A percentile compares a stretch with the other conserved stretches of the same genome.
These are phyloP conservation scores for Salix koriyanagi DNA, from an alignment of 345 rosid species.

Conservation along the genomic window DNA sequence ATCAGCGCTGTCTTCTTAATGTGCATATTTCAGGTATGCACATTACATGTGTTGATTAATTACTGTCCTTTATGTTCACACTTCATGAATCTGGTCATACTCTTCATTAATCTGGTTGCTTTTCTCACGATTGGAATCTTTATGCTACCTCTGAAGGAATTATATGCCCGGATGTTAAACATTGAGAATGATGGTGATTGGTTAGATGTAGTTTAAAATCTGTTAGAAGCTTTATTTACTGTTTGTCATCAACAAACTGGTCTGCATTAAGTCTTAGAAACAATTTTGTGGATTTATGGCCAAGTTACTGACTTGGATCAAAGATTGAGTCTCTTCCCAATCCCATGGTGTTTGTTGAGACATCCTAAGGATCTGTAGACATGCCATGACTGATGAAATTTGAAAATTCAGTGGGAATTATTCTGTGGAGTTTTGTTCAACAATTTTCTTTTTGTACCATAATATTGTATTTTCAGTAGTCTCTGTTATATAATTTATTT, in stretches of 20 bases:
- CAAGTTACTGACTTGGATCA: background rate
- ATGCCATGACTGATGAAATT: background rate
- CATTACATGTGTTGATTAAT: background rate
- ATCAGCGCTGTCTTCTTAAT: background rate
- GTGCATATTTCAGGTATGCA: background rate
- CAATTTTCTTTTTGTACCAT: background rate
- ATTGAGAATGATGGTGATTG: background rate
- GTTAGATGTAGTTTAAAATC: background rate
- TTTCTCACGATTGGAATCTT: background rate
- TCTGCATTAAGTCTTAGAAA: background rate
- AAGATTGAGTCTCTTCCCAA: background rate
- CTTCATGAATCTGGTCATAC: background rate
- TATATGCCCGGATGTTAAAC: background rate
- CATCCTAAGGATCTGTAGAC: background rate
- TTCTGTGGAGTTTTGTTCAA: background rate
- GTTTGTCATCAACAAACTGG: background rate
- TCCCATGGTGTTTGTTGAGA: background rate
- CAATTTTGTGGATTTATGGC: background rate
- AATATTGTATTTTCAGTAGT: conserved; percentile 1
- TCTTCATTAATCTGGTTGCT: background rate
- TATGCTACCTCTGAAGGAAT: too few species aligned
- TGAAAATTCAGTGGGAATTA: background rate
- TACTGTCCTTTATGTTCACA: background rate
- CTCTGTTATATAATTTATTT: background rate
- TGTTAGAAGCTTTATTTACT: background rate